phyloP scores from a whole-genome alignment of 2,329 filamentous ascomycete genomes.

The Fusarium metavorans region DNA sequence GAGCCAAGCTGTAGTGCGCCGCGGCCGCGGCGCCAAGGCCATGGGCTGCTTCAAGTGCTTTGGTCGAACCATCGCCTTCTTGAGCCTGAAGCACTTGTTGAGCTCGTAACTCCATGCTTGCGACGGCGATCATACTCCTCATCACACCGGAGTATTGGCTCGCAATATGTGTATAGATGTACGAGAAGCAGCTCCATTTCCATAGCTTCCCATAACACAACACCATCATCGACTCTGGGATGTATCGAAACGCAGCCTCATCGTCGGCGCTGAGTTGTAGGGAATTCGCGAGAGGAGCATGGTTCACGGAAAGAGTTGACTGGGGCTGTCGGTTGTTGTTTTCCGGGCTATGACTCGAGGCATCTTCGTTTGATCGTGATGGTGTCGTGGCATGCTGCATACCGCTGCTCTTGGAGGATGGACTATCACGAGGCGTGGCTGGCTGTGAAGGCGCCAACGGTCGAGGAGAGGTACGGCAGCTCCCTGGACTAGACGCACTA shows the following conservation, averaged over 20 bases:
- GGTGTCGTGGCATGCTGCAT: conserved; percentile 6
- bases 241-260: conserved; percentile 25
- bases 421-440: neutral
- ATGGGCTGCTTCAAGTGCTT: conserved; percentile 5
- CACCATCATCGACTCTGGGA: conserved; percentile 33
- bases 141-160: conserved; percentile 37
- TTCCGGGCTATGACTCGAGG: neutral
- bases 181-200: conserved; percentile 40
- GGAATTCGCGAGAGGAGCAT: conserved; percentile 31
- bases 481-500: neutral
- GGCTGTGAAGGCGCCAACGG: neutral
- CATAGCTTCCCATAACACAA: conserved; percentile 36
- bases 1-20: conserved; percentile 24
- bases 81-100: conserved; percentile 19
- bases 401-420: neutral
- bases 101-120: conserved; percentile 33
- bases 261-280: conserved; percentile 25
- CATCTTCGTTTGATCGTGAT: neutral
- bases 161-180: conserved; percentile 32
- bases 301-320: conserved; percentile 11
- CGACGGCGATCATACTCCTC: conserved; percentile 38
- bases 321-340: neutral
- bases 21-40: conserved; percentile 15
- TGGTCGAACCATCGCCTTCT: neutral
- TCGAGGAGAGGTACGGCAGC: conserved; percentile 1